Evolutionary conservation across 176 grass and related monocot species (phyloP), one percentile per base, ranked within the genome.

Genomic region (Sorghum bicolor): DNA sequence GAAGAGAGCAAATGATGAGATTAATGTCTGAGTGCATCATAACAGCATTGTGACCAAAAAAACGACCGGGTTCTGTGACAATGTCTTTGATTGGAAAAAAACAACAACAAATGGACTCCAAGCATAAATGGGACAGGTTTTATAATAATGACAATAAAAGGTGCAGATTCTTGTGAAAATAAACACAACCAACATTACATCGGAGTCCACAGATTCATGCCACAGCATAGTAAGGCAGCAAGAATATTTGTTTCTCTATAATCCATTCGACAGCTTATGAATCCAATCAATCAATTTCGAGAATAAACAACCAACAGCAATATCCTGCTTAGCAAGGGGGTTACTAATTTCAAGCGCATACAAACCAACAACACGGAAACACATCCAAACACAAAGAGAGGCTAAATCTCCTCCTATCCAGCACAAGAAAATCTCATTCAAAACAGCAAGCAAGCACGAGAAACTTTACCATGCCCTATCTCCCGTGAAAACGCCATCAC

Each of bases 1-100:
- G 62, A 79, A 83, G 75, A 84, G 45, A 67, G 73, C 39, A 72
- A 74, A 84, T 20, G 19, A 41, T 72, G 82, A 77, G 57, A 72
- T 25, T 39, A 37, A 39, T 68, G 36, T 20, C 79, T 44, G 53
- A 43, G 41, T 88, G 52, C 55, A 43, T 78, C 29, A 64, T 57
- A 85, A 47, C 64, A 91, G 33, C 10, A 45, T 28, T 22, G 64
- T 70, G 33, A 38, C 29, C 22, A 67, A 47, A 47, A 48, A 53
- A 29, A 60, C 10, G 45, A 37, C 28, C 68, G 26, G 62, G 19
- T 44, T 81, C 3, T 13, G 32, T 70, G 16, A 81, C 29, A 58
- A n/a, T 17, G 10, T 41, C n/a, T 29, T 74, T 50, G 53, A 52
- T 47, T 40, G 26, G 25, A 74, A n/a, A 74, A 74, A 22, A 16